Evolutionary conservation across 176 grass and related monocot species (phyloP).

Genomic region (Olyra latifolia): DNA sequence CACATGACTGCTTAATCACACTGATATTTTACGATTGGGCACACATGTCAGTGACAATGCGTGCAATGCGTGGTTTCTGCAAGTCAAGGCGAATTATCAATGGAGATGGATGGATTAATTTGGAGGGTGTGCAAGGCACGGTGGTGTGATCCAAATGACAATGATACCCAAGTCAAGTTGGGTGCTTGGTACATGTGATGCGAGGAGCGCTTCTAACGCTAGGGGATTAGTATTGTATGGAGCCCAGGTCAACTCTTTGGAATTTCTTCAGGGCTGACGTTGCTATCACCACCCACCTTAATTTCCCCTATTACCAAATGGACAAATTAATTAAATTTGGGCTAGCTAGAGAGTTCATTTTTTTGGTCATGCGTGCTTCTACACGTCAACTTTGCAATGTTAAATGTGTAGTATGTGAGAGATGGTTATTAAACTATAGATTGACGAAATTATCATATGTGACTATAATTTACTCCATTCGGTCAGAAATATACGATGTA

Average conservation of each 20-base stretch:
- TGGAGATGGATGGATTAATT: constrained; percentile 11
- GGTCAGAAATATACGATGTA: no score
- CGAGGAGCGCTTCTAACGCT: constrained; percentile 67
- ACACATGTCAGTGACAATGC: constrained; percentile 35
- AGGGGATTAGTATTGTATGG: constrained; percentile 46
- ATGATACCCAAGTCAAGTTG: constrained; percentile 79
- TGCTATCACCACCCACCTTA: constrained; percentile 46
- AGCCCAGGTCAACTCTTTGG: constrained; percentile 67
- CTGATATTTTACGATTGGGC: constrained; percentile 1
- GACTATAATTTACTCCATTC: neutral
- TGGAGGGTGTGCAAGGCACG: constrained; percentile 31
- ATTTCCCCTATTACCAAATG: constrained; percentile 21
- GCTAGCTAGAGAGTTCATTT: constrained; percentile 10
- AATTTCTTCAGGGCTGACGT: constrained; percentile 58
- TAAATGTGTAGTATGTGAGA: constrained; percentile 1
- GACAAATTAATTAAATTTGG: constrained; percentile 15
- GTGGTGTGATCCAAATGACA: constrained; percentile 66
- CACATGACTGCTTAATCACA: neutral
- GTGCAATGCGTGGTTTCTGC: neutral
- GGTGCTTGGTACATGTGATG: constrained; percentile 66
- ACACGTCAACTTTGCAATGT: constrained; percentile 39
- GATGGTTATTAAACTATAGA: constrained; percentile 7
- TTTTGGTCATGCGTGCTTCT: constrained; percentile 24
- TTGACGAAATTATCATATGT: neutral
- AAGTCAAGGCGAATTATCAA: constrained; percentile 16